phyloP scores from a whole-genome alignment of 305 asterid genomes.

The Caryopteris hybrid region DNA sequence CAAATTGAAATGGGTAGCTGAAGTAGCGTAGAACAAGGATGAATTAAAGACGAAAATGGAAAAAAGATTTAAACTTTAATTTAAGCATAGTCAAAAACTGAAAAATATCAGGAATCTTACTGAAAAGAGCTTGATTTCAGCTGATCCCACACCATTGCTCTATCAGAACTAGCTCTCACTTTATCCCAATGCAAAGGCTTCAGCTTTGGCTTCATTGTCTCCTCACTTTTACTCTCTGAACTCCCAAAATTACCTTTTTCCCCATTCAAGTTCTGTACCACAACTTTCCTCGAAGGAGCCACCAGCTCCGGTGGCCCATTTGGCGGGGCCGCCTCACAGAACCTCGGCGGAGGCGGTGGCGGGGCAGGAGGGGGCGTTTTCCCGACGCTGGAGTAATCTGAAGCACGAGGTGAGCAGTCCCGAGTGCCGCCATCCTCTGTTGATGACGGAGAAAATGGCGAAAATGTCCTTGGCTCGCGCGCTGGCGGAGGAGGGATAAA shows the following conservation, averaged over 20 bases:
- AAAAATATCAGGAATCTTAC: conserved; percentile 41
- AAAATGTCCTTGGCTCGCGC: conserved; percentile 33
- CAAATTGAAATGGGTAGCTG: not conserved
- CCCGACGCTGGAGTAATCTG: conserved; percentile 37
- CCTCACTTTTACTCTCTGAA: conserved; percentile 34
- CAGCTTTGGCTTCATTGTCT: conserved; percentile 54
- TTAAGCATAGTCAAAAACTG: not conserved
- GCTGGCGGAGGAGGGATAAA: conserved; percentile 51
- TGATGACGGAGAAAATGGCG: conserved; percentile 54
- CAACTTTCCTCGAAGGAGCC: conserved; percentile 43
- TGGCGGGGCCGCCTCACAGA: conserved; percentile 35
- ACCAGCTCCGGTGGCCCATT: conserved; percentile 56
- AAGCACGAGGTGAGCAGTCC: conserved; percentile 52
- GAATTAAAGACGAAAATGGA: not conserved
- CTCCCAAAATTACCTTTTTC: conserved; percentile 24
- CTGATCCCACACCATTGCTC: conserved; percentile 86
- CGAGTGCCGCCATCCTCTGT: conserved; percentile 41
- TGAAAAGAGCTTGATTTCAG: conserved; percentile 69
- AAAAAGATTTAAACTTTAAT: not conserved
- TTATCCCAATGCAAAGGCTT: conserved; percentile 95
- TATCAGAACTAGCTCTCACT: conserved; percentile 69
- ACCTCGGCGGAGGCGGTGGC: conserved; percentile 49
- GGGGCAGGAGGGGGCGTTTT: conserved; percentile 41
- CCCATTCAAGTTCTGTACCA: conserved; percentile 20
- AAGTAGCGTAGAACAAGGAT: too few relatives aligned